Percentiles rank a stretch among this genome's conserved stretches.
phyloP scores from a whole-genome alignment of 345 rosid species.

The Eutrema heterophyllum region DNA sequence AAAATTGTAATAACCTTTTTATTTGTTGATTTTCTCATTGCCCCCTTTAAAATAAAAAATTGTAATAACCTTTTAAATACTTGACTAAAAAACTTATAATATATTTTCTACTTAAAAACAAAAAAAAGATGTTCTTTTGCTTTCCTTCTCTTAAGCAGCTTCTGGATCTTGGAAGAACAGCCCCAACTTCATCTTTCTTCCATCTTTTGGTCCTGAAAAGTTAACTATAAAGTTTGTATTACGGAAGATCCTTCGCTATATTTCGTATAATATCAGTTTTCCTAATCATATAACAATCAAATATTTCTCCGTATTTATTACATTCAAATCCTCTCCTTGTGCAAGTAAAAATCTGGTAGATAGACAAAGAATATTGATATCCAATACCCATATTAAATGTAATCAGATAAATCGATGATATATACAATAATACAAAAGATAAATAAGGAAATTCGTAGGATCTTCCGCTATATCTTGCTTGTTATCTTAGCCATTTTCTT shows the following conservation, averaged over 20 bases:
- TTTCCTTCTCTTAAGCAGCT: background rate
- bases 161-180: conserved; percentile 5
- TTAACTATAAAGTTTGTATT: background rate
- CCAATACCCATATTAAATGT: background rate
- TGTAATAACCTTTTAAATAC: too few relatives aligned
- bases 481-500: background rate
- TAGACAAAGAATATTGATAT: background rate
- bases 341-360: background rate
- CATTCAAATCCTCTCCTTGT: background rate
- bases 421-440: conserved; percentile 6
- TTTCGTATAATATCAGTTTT: background rate
- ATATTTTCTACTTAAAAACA: background rate
- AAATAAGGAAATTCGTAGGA: background rate
- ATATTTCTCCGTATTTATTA: background rate
- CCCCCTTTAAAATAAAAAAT: too few relatives aligned
- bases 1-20: background rate
- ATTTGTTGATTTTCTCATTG: background rate
- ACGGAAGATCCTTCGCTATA: background rate
- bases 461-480: background rate
- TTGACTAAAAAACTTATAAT: background rate
- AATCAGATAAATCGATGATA: background rate
- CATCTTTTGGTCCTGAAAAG: background rate
- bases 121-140: background rate
- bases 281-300: background rate
- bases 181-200: conserved; percentile 3